Evolutionary conservation across 768 basidiomycete genomes (phyloP).

Genomic region (Dioszegia hungarica): DNA sequence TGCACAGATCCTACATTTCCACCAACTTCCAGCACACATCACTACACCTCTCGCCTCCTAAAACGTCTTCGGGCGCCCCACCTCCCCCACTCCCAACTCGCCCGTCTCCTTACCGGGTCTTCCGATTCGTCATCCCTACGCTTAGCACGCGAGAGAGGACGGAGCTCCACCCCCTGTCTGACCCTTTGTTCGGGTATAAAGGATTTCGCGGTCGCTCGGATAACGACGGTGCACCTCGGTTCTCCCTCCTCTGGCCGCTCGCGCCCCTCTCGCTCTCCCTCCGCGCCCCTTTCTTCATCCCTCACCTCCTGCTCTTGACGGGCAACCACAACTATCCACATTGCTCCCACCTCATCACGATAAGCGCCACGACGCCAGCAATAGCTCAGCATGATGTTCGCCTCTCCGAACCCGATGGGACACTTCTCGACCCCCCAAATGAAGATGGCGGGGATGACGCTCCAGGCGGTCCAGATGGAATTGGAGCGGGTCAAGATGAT

Average conservation of each 20-base stretch:
- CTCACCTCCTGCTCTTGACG: not conserved
- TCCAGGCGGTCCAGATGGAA: slow-evolving; percentile 31
- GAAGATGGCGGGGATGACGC: slow-evolving; percentile 37
- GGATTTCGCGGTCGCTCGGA: too few relatives aligned
- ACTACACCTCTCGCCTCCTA: not conserved
- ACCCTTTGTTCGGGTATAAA: not conserved
- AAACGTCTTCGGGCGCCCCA: not conserved
- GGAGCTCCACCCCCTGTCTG: not conserved
- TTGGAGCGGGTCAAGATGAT: slow-evolving; percentile 32
- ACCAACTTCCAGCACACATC: not conserved
- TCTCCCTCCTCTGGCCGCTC: too few relatives aligned
- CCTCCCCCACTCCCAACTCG: not conserved
- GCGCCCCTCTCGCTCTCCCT: too few relatives aligned
- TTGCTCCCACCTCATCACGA: too few relatives aligned
- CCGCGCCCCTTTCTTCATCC: too few relatives aligned
- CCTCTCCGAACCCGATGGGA: slow-evolving; percentile 36
- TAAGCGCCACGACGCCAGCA: not conserved
- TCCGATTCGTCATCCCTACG: not conserved
- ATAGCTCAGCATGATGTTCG: slow-evolving; percentile 35
- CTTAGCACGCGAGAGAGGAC: not conserved
- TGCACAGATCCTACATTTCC: too few relatives aligned
- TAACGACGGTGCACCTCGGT: too few relatives aligned
- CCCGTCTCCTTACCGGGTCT: not conserved
- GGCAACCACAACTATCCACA: not conserved
- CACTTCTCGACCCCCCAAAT: slow-evolving; percentile 32